Evolutionary conservation across 2,329 filamentous ascomycete species (phyloP).

Genomic region (Aureobasidium sp.): DNA sequence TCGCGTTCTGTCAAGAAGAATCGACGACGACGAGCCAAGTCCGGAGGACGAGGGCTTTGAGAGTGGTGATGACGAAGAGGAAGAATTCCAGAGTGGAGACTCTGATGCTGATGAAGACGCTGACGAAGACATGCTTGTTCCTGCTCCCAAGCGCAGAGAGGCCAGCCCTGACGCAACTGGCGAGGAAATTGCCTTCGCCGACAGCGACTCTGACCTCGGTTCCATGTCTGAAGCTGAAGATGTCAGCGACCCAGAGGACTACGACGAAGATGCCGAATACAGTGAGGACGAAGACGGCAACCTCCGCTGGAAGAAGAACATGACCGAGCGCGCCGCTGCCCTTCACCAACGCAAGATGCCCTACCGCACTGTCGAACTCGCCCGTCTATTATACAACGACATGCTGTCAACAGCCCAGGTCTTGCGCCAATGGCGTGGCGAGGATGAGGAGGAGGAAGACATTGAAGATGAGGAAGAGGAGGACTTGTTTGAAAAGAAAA

Average conservation of each 20-base stretch:
- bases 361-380: conserved; percentile 73
- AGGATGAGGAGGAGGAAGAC: conserved; percentile 44
- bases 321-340: conserved; percentile 63
- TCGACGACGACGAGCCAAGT: conserved; percentile 43
- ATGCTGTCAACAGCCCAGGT: conserved; percentile 67
- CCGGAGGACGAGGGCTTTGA: conserved; percentile 41
- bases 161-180: conserved; percentile 46
- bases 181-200: conserved; percentile 80
- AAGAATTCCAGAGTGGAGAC: conserved; percentile 43
- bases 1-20: conserved; percentile 39
- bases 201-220: conserved; percentile 93
- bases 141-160: conserved; percentile 40
- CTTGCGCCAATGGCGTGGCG: conserved; percentile 69
- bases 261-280: conserved; percentile 27
- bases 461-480: conserved; percentile 56
- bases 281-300: conserved; percentile 58
- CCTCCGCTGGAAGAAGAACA: conserved; percentile 79
- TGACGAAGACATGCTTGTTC: conserved; percentile 19
- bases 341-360: conserved; percentile 61
- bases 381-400: conserved; percentile 81
- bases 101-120: conserved; percentile 37
- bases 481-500: conserved; percentile 52
- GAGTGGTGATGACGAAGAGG: conserved; percentile 46
- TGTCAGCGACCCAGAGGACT: conserved; percentile 31
- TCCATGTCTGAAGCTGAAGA: conserved; percentile 58